Evolutionary conservation across 257 asterid species (phyloP), one percentile per base, ranked within the genome.

Genomic region (Eucommia ulmoides): DNA sequence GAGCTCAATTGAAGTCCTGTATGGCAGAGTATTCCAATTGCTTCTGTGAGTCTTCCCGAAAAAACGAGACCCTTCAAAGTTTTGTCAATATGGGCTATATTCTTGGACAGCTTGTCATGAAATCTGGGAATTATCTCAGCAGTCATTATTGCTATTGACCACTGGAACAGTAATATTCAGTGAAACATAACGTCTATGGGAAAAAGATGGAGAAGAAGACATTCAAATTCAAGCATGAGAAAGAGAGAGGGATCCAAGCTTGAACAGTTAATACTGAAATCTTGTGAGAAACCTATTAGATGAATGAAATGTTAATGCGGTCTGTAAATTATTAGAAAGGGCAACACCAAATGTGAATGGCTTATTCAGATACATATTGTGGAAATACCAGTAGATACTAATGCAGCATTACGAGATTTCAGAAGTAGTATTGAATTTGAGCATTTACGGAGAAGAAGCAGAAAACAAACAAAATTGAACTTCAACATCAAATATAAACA

Each of bases 31-130:
- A 80, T 66, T 44, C 83, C 77, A 70, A 91, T 76, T 26, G 98
- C 93, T 68, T 86, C 98, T 53, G 72, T 71, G 60, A 86, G 56
- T 74, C 81, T 80, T 59, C 98, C 96, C 8, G 85, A 76, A 69
- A 80, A 65, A 73, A 96, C 85, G 53, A 91, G 79, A 60, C 76
- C 92, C 71, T 71, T 86, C 66, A 86, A 53, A 19, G 82, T 86
- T 66, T 70, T 68, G 62, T 83, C 93, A 78, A 86, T 68, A 59
- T 60, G 60, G 59, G 60, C 55, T 24, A 60, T 23, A 23, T 55
- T 70, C 81, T 65, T 73, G 63, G 22, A 16, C 15, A 60, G 22
- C 62, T 59, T 47, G 57, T 68, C 99, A 94, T 80, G 93, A 74
- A 83, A 81, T 67, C 96, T 91, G 91, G 80, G 75, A 74, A 71